Conservation (phyloP, 1,284 basidiomycete species). For the Sanguinoderma infundibulare region DNA sequence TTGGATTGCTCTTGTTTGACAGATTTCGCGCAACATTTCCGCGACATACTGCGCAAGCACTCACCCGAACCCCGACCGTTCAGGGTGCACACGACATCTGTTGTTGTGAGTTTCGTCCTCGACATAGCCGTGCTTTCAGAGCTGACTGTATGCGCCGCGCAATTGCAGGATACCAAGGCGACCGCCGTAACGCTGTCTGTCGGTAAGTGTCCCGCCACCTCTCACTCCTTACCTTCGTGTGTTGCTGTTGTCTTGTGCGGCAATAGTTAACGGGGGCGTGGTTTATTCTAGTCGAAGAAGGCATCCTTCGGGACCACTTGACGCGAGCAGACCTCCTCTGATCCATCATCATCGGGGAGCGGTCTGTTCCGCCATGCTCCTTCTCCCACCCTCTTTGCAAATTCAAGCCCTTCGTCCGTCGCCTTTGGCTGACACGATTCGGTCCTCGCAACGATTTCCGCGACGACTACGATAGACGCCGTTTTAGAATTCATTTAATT, state of each 20-base stretch:
- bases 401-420: too few species aligned
- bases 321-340: conserved; percentile 57
- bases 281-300: conserved; percentile 43
- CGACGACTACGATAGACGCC: too few species aligned
- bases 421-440: too few species aligned
- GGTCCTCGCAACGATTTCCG: too few species aligned
- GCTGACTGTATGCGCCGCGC: conserved; percentile 1
- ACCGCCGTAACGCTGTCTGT: conserved; percentile 69
- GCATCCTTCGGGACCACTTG: conserved; percentile 56
- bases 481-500: too few species aligned
- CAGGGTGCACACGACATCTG: conserved; percentile 75
- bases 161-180: conserved; percentile 62
- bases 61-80: conserved; percentile 59
- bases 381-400: too few species aligned
- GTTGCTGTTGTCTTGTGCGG: conserved; percentile 9
- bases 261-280: conserved; percentile 13
- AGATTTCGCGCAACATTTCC: conserved; percentile 48
- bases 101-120: conserved; percentile 54
- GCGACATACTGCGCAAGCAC: conserved; percentile 42
- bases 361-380: background rate
- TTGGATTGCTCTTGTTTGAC: too few species aligned
- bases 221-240: background rate
- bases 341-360: conserved; percentile 18
- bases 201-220: conserved; percentile 43
- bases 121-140: conserved; percentile 4